Conservation (phyloP, 2,329 filamentous ascomycete genomes). For the Penicillium sp. region DNA sequence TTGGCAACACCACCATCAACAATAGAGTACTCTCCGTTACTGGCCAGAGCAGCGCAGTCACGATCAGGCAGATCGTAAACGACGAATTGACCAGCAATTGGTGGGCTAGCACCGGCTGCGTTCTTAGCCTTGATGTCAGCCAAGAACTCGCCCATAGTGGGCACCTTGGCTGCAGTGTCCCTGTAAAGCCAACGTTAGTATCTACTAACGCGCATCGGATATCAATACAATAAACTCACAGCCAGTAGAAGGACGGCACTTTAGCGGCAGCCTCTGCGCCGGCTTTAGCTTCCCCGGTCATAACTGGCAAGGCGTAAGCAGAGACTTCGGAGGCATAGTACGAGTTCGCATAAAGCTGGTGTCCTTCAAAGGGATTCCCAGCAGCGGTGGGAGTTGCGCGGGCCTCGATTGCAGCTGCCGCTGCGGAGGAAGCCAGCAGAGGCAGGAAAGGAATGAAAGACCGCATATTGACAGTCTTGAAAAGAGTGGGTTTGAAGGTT, state of each 20-base stretch:
- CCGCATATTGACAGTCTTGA: conserved; percentile 17
- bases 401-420: conserved; percentile 19
- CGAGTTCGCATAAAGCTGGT: conserved; percentile 52
- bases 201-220: accelerated
- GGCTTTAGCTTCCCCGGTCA: conserved; percentile 56
- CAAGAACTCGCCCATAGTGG: conserved; percentile 49
- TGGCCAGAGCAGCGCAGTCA: conserved; percentile 62
- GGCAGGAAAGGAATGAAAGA: conserved; percentile 17
- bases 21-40: conserved; percentile 61
- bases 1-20: conserved; percentile 51
- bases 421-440: conserved; percentile 18
- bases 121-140: conserved; percentile 50
- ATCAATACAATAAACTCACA: conserved; percentile 37
- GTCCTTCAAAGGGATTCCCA: conserved; percentile 54
- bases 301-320: conserved; percentile 59
- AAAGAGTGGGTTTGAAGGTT: not conserved
- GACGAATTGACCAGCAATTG: conserved; percentile 53
- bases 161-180: conserved; percentile 51
- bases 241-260: conserved; percentile 53
- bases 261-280: conserved; percentile 50
- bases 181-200: conserved; percentile 16
- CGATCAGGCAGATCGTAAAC: conserved; percentile 64
- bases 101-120: conserved; percentile 47
- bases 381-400: conserved; percentile 28
- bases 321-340: conserved; percentile 55